phyloP scores from a whole-genome alignment of 2,329 filamentous ascomycete species.

The Phaeosphaeriaceae sp. region DNA sequence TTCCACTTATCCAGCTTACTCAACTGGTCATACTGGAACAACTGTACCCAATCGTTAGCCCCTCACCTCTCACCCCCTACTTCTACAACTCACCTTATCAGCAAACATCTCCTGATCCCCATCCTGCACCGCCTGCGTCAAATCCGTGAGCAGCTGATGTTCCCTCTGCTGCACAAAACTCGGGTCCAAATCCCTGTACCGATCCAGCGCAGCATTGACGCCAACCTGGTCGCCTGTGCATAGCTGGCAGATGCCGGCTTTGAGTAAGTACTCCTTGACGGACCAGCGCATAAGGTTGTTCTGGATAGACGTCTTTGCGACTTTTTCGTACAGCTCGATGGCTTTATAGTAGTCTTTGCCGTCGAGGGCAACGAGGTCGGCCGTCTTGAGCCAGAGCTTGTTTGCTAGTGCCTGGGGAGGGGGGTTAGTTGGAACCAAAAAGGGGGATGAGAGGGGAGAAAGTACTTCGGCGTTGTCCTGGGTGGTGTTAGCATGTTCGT shows the following conservation, averaged over 20 bases:
- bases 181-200: constrained; percentile 73
- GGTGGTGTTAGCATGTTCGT: constrained; percentile 22
- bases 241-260: constrained; percentile 90
- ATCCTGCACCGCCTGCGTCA: constrained; percentile 76
- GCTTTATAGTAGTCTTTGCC: constrained; percentile 72
- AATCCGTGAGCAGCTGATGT: constrained; percentile 79
- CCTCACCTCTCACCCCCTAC: neutral
- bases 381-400: constrained; percentile 92
- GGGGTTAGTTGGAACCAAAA: constrained; percentile 34
- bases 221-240: constrained; percentile 79
- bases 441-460: neutral
- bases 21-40: constrained; percentile 90
- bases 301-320: constrained; percentile 77
- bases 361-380: constrained; percentile 83
- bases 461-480: constrained; percentile 49
- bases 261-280: constrained; percentile 95
- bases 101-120: constrained; percentile 84
- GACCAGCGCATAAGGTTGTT: constrained; percentile 73
- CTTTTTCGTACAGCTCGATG: constrained; percentile 73
- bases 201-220: constrained; percentile 79
- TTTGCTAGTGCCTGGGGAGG: constrained; percentile 73
- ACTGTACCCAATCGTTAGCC: constrained; percentile 25
- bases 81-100: constrained; percentile 70
- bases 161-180: constrained; percentile 80
- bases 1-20: constrained; percentile 98